Evolutionary conservation across 75 land plant genomes (phyloP), one percentile per base, ranked within the genome.

Genomic region (Pseudotsuga menziesii): DNA sequence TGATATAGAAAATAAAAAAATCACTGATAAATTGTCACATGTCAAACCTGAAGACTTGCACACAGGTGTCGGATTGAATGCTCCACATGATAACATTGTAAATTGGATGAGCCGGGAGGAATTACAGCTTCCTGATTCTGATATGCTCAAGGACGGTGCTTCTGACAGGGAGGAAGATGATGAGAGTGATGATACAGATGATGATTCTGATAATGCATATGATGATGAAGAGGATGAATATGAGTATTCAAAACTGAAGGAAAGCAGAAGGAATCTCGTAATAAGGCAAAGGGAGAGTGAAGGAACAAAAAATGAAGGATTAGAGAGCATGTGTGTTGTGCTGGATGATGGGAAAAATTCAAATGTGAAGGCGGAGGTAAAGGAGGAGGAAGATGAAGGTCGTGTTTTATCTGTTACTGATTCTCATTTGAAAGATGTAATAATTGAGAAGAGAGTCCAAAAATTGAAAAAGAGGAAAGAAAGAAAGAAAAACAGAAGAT

Each of bases 61-160:
- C 35, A 25, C 25, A 78, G 79, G 36, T 35, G 29, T 57, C 2
- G 59, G 39, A 44, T 59, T 13, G 36, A 26, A 20, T 35, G 62
- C 56, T 35, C 75, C 32, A 61, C 71, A 61, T 23, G 80, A 78
- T 35, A 69, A 62, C 58, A 64, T 82, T 23, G 84, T 85, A 35
- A 85, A 82, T 58, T 85, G 87, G 87, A 85, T 85, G 87, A 62
- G 84, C 72, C 70, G 76, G 61, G 87, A 85, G 63, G 87, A 85
- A 63, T 76, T 79, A 3, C 77, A 72, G 32, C 58, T 70, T 56
- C 73, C 60, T 58, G 79, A 82, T 74, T 73, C 76, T 70, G 87
- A 85, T 54, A 85, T 82, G 57, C 52, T 75, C 29, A 82, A 85
- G 39, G 81, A 85, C 19, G 81, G 57, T 17, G 87, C 66, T 15